Conservation (phyloP, 768 basidiomycete genomes). For the Leucogyrophana mollusca region DNA sequence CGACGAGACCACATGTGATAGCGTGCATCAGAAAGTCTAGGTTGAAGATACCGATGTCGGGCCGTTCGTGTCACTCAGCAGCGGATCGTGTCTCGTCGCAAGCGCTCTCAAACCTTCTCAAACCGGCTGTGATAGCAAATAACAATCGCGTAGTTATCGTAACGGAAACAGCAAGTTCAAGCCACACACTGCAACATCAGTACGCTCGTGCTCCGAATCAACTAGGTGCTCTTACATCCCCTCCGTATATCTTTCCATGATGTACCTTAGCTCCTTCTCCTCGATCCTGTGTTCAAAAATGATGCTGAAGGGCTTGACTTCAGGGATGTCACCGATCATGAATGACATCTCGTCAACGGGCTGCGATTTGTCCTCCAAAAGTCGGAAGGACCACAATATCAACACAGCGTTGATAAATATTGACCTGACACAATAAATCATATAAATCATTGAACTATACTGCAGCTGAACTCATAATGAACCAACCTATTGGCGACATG, state of each 20-base stretch:
- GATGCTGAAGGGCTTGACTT: constrained; percentile 48
- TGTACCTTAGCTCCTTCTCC: constrained; percentile 6
- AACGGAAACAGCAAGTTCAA: too few species aligned
- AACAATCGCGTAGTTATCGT: too few species aligned
- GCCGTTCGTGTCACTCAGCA: too few species aligned
- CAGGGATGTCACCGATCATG: constrained; percentile 18
- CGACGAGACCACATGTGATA: too few species aligned
- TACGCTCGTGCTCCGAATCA: background rate
- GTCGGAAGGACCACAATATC: constrained; percentile 58
- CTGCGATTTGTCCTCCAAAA: constrained; percentile 41
- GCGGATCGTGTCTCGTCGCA: too few species aligned
- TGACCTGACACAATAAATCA: constrained; percentile 42
- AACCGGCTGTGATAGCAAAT: too few species aligned
- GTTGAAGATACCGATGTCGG: too few species aligned
- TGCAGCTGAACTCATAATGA: background rate
- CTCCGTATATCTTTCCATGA: constrained; percentile 5
- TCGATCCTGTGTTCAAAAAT: constrained; percentile 45
- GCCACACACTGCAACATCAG: background rate
- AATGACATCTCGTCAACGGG: constrained; percentile 60
- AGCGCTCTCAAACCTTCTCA: too few species aligned
- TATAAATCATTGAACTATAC: too few species aligned
- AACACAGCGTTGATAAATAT: constrained; percentile 60
- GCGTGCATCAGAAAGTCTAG: too few species aligned
- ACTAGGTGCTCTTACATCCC: background rate
- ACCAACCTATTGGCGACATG: constrained; percentile 46